A percentile compares a stretch with the other conserved stretches of the same genome.
These are phyloP conservation scores for Parietaria judaica DNA, from an alignment of 306 rosid species.

Conservation along the genomic window DNA sequence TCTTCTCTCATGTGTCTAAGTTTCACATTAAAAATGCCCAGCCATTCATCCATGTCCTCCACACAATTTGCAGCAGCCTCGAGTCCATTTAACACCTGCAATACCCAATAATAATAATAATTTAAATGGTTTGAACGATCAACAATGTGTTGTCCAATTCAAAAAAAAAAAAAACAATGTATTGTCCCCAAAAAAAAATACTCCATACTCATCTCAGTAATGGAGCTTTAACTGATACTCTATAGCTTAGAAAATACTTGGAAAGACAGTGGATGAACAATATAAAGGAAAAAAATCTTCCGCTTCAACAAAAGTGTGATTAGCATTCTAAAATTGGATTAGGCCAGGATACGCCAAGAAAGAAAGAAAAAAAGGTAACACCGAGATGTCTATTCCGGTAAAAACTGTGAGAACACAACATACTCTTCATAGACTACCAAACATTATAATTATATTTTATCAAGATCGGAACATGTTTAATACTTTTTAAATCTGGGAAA, in stretches of 20 bases:
- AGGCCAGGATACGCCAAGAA: not conserved
- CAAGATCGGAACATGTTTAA: not conserved
- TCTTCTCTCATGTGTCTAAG: slow-evolving; percentile 99
- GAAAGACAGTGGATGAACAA: not conserved
- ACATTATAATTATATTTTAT: not conserved
- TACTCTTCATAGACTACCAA: not conserved
- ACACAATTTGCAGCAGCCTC: slow-evolving; percentile 75
- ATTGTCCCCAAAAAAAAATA: not conserved
- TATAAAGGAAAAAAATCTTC: not conserved
- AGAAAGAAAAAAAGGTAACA: too few relatives aligned
- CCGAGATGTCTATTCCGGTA: not conserved
- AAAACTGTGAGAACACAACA: not conserved
- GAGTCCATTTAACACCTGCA: slow-evolving; percentile 76
- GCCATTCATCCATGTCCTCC: slow-evolving; percentile 95
- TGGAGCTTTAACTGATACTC: not conserved
- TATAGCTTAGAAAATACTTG: not conserved
- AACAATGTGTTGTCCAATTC: not conserved
- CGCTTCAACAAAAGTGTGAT: too few relatives aligned
- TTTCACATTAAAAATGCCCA: slow-evolving; percentile 88
- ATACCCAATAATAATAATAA: slow-evolving; percentile 18
- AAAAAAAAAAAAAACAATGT: too few relatives aligned
- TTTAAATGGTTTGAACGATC: not conserved
- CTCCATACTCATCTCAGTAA: not conserved
- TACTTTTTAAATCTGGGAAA: not conserved
- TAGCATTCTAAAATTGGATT: not conserved